phyloP scores from a whole-genome alignment of 202 grass and related monocot species.

The Panicum virgatum region DNA sequence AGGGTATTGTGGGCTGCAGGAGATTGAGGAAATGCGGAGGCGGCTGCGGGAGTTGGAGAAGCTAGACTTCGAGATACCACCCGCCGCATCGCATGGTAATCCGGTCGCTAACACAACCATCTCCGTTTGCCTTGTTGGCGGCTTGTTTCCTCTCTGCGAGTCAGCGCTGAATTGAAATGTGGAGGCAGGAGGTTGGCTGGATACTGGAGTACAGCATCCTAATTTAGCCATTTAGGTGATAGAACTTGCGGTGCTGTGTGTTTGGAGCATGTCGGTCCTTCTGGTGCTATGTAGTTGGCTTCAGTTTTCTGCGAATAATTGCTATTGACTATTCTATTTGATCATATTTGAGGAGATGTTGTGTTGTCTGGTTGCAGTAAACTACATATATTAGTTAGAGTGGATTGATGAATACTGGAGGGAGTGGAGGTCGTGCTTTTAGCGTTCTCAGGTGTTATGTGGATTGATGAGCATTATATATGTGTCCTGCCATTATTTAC shows the following conservation, averaged over 20 bases:
- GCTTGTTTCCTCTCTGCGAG: background rate
- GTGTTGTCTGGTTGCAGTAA: background rate
- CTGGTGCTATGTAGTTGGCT: background rate
- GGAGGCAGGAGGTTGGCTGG: background rate
- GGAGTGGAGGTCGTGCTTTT: background rate
- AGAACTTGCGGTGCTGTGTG: background rate
- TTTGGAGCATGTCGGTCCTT: background rate
- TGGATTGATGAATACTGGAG: background rate
- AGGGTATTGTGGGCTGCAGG: conserved; percentile 28
- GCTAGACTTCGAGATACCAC: conserved; percentile 13
- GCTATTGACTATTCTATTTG: background rate
- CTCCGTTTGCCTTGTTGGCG: background rate
- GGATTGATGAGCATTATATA: background rate
- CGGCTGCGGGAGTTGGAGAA: conserved; percentile 32
- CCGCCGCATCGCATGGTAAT: conserved; percentile 26
- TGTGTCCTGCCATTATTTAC: background rate
- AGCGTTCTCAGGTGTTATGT: background rate
- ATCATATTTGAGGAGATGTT: background rate
- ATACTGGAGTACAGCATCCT: background rate
- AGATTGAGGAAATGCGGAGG: conserved; percentile 31
- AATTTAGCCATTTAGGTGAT: background rate
- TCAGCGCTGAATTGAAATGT: background rate
- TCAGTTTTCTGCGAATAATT: background rate
- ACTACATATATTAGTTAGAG: background rate
- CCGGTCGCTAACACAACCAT: background rate